phyloP scores from a whole-genome alignment of 148 eudicot species.

The Euryodendron excelsum region DNA sequence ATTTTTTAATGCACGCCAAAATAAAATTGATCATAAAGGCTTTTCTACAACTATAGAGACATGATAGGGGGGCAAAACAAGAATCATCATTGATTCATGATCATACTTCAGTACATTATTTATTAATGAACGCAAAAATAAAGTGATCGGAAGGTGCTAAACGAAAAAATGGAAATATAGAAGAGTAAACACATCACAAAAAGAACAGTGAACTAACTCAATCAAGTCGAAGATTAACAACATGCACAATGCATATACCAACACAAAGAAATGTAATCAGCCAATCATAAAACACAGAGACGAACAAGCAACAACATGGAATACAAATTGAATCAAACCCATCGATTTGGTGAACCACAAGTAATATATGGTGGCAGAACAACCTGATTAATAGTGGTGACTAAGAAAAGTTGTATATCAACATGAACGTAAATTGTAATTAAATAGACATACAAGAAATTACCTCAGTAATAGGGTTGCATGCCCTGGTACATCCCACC shows the following conservation, averaged over 20 bases:
- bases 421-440: neutral
- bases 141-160: neutral
- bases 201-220: constrained; percentile 7
- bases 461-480: constrained; percentile 92
- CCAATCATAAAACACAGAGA: neutral
- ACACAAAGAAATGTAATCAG: neutral
- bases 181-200: neutral
- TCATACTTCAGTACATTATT: no score
- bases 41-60: neutral
- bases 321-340: neutral
- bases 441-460: neutral
- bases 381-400: no score
- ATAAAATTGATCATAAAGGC: neutral
- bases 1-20: neutral
- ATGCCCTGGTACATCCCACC: constrained; percentile 72
- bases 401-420: no score
- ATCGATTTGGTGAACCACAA: neutral
- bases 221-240: neutral
- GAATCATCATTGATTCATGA: no score
- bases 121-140: no score
- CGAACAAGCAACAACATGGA: neutral
- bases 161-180: neutral
- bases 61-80: neutral
- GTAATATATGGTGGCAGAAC: neutral
- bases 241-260: neutral